Evolutionary conservation across 2,329 filamentous ascomycete species (phyloP), one percentile per base, ranked within the genome.

Genomic region (Alternaria brassicicola): DNA sequence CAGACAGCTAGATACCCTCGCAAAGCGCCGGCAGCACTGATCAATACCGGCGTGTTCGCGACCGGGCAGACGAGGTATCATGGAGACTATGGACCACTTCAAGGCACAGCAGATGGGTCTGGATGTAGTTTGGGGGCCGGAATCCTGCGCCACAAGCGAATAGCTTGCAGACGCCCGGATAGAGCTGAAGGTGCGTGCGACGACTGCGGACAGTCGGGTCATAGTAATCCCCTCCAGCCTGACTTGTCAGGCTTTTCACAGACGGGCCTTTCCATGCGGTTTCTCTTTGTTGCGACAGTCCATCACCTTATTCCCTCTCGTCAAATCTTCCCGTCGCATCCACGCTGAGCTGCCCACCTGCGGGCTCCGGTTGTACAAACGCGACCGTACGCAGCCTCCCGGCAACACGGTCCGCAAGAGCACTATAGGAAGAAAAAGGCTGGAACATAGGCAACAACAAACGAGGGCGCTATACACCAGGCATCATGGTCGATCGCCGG

Each of bases 401-500:
- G 17, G 43, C 31, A 50, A 52, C 42, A 42, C 23, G 42, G 38
- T 30, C 35, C 21, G 55, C 38, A 28, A 49, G 28, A 30, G n/a
- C 39, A 28, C 45, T 25, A 45, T 35, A 46, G 17, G 19, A 26
- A 49, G 21, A 52, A 45, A 45, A 47, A 59, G 63, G 57, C 67
- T 67, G 67, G 65, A 68, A 65, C 41, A 12, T 12, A 52, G 53
- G 51, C 54, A 62, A 45, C 56, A 52, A 33, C 47, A 45, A 56
- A 50, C 26, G 55, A 47, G 33, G 45, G 46, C 33, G 21, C 25
- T 25, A 46, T 23, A 25, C 46, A 21, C 33, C 41, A 43, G 57
- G 35, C 61, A 56, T 39, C 50, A 76, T 76, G 72, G 67, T 68
- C 53, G 74, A 75, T 58, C 69, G 64, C 36, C 71, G 68, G 50